These are phyloP conservation scores for Ophiostoma perfectum DNA, from an alignment of 2,329 filamentous ascomycete genomes.

Conservation along the genomic window DNA sequence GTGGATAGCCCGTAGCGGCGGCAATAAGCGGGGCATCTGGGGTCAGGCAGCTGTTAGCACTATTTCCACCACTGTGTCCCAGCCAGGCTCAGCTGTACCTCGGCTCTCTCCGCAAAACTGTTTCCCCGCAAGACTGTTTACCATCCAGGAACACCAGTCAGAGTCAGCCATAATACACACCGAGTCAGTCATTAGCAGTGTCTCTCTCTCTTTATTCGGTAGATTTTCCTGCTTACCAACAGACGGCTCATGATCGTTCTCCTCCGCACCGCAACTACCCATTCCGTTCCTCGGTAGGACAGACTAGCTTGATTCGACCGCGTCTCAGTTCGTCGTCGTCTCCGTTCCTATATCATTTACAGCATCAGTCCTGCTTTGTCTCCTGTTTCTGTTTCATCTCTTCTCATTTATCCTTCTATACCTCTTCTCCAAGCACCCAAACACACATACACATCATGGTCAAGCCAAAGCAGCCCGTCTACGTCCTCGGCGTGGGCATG, in stretches of 20 bases:
- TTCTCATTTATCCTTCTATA: background rate
- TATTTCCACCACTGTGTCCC: no score
- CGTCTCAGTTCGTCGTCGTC: background rate
- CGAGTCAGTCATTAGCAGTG: background rate
- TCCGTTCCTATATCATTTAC: background rate
- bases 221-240: background rate
- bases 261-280: background rate
- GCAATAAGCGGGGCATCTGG: conserved; percentile 4
- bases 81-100: background rate
- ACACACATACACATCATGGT: conserved; percentile 38
- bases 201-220: background rate
- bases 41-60: background rate
- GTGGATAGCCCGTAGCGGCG: conserved; percentile 7
- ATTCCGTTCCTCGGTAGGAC: conserved; percentile 1
- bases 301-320: background rate
- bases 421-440: background rate
- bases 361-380: background rate
- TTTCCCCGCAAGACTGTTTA: conserved; percentile 2
- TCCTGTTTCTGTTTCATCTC: background rate
- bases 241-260: background rate
- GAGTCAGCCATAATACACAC: background rate
- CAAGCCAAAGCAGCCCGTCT: conserved; percentile 53
- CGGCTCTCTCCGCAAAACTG: background rate
- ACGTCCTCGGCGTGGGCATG: conserved; percentile 96
- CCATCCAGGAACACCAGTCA: background rate